Evolutionary conservation across 2,329 filamentous ascomycete genomes (phyloP).

Genomic region (Tolypocladium inflatum): DNA sequence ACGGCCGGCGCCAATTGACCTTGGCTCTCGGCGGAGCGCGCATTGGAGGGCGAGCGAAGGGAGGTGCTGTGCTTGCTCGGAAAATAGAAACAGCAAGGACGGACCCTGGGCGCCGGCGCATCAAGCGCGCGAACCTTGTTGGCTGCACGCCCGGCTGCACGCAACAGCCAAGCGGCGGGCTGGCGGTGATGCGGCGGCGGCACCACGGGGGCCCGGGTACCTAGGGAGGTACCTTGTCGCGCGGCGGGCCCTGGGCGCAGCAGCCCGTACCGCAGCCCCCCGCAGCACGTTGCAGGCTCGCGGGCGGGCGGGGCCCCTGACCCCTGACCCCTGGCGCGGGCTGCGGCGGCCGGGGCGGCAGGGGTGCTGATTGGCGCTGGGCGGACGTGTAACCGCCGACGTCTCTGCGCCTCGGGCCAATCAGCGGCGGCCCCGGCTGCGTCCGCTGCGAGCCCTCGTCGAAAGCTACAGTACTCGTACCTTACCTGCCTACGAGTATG

Average conservation of each 20-base stretch:
- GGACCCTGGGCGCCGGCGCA: background rate
- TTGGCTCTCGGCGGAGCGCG: background rate
- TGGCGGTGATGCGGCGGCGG: too few species aligned
- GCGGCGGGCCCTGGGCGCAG: background rate
- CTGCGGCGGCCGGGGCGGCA: conserved; percentile 12
- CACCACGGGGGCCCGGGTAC: too few species aligned
- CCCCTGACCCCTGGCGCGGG: background rate
- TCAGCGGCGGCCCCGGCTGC: conserved; percentile 5
- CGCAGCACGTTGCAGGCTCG: background rate
- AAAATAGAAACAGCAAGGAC: background rate
- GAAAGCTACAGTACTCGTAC: too few species aligned
- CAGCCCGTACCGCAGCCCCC: background rate
- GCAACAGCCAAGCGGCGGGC: too few species aligned
- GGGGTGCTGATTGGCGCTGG: conserved; percentile 22
- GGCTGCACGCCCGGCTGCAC: too few species aligned
- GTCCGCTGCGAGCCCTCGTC: background rate
- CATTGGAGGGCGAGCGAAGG: background rate
- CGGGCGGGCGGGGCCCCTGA: background rate
- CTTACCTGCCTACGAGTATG: too few species aligned
- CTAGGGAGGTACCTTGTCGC: background rate
- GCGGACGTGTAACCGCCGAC: conserved; percentile 29
- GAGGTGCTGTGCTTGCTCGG: background rate
- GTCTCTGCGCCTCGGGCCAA: conserved; percentile 11
- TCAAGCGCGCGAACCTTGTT: background rate
- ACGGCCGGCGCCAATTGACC: background rate